Base-by-base conservation (phyloP, 306 rosid genomes). In the Gastrolobium bilobum region DNA sequence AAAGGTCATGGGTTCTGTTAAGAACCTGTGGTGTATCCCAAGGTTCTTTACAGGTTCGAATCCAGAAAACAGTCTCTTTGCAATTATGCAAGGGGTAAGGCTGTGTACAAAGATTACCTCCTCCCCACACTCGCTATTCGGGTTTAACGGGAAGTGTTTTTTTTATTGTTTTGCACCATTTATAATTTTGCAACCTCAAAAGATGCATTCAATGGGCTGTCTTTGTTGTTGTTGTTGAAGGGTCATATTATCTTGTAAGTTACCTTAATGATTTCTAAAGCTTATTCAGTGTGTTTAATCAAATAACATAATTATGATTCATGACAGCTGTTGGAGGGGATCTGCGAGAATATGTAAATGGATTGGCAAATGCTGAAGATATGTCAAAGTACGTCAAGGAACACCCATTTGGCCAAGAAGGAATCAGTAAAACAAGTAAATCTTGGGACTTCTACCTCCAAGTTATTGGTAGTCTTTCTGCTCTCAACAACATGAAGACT, bases 391-490 rank as follows among this genome's bases (percentile, higher is more conserved):
- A 87, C n/a, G 62, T 93, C n/a, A 82, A 78, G 84, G 79, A 71
- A 58, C 81, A 84, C 73, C 91, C 91, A 2, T 88, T 89, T 81
- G 98, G 97, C 61, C 92, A 91, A 80, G 64, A 79, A 20, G 75
- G 81, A 3, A 89, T 93, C 8, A 57, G 35, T 29, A 76, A 86
- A 73, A 82, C 26, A 65, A 88, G 88, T 65, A 50, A 82, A 74
- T 81, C 84, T 61, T 91, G 97, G 98, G 75, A 59, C 58, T 93
- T 89, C 72, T 93, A 89, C 78, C 69, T 48, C 63, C 40, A 29
- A 48, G 92, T 89, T 81, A 35, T 91, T 5, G 15, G 52, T 37
- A 69, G 71, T 40, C 73, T 33, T 73, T 78, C 37, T 40, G 70
- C 65, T 15, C 65, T 15, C 15, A 3, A 54, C 58, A 20, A 15